These are phyloP conservation scores for Dryas integrifolia DNA, from an alignment of 331 rosid genomes.

Conservation along the genomic window DNA sequence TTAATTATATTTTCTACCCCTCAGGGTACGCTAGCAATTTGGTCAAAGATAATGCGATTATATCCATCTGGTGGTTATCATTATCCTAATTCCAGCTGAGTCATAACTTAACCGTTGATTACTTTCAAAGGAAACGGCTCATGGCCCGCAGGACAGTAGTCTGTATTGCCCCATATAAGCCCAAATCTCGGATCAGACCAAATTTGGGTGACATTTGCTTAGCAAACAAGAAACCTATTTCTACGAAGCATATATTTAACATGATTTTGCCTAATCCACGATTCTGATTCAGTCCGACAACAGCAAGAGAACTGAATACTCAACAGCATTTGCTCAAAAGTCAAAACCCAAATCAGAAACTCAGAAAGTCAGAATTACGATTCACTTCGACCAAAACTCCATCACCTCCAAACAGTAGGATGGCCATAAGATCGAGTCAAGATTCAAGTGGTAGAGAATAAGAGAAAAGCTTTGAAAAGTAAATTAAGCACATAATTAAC, in stretches of 20 bases:
- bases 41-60: conserved; percentile 3
- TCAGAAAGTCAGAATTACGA: too few relatives aligned
- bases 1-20: background rate
- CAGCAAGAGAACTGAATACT: too few relatives aligned
- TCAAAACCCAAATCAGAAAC: too few relatives aligned
- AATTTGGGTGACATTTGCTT: background rate
- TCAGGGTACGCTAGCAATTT: conserved; percentile 1
- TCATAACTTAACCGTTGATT: conserved; percentile 16
- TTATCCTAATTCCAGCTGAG: background rate
- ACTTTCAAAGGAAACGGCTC: background rate
- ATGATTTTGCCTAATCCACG: too few relatives aligned
- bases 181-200: too few relatives aligned
- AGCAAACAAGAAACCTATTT: background rate
- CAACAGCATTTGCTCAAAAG: too few relatives aligned
- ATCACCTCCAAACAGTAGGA: background rate
- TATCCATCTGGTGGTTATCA: conserved; percentile 6
- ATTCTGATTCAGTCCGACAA: too few relatives aligned
- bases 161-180: background rate
- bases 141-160: background rate
- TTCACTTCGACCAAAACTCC: background rate
- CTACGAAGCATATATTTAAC: too few relatives aligned
- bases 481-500: background rate
- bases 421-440: background rate
- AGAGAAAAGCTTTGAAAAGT: background rate
- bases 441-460: background rate